Base-by-base conservation (phyloP, 2,329 filamentous ascomycete species). In the Epichloe gansuensis region DNA sequence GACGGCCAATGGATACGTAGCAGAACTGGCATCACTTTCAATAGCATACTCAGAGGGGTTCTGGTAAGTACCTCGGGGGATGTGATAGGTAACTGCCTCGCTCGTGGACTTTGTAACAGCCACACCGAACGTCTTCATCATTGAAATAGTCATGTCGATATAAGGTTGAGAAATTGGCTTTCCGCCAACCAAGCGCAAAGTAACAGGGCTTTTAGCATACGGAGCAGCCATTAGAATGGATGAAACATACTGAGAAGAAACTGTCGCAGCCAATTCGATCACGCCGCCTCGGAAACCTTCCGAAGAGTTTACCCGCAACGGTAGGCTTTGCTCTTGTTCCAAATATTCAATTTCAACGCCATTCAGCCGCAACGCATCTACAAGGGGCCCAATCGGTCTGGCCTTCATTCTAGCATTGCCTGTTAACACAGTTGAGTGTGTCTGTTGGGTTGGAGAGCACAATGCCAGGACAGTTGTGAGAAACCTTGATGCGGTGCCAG, bases 171-270 rank as follows among this genome's bases (percentile, higher is more conserved):
- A 97, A 58, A 98, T 95, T 43, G 93, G 91, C 67, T 95, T 97
- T 51, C 90, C 93, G n/a, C 93, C 93, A 12, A 97, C 85, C 40
- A 98, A 77, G 41, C 84, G 85, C 58, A 98, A 72, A 0, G 89
- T 96, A 39, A 98, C 90, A 0, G 91, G 87, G 56, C 89, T 83
- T 70, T 95, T 96, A 45, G 93, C 93, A 63, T 97, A 98, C 0
- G 93, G 93, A 0, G 93, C 93, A 54, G 89, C 94, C 88, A 98
- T 94, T 49, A 98, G 75, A 57, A 98, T 82, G 1, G 91, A 96
- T 0, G 93, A 97, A 39, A 98, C 93, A 64, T 97, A 98, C 70
- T 98, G 93, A n/a, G 93, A 97, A 8, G 93, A 98, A 15, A 97
- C 86, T 42, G 93, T 97, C 1, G 93, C 93, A 11, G 90, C 89